Percentiles rank a stretch among this genome's conserved stretches.
These are phyloP conservation scores for Tolypocladium tropicale DNA, from an alignment of 2,329 filamentous ascomycete genomes.

Conservation along the genomic window DNA sequence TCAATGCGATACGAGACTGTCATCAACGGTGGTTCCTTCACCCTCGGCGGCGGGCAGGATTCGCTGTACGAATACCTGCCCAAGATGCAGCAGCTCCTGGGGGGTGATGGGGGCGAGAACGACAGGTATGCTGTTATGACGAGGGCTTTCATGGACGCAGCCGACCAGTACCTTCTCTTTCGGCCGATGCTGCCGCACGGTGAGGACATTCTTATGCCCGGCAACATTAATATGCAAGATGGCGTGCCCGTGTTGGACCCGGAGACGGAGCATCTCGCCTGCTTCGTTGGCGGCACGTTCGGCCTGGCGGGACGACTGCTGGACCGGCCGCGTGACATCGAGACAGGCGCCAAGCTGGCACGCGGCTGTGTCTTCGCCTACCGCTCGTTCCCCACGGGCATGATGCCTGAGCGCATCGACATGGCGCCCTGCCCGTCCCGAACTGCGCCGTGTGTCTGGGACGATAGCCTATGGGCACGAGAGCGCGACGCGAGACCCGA, in stretches of 20 bases:
- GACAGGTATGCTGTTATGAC: constrained; percentile 55
- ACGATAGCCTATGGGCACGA: constrained; percentile 19
- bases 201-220: constrained; percentile 54
- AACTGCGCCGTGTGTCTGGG: constrained; percentile 24
- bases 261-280: constrained; percentile 44
- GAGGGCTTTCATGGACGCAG: constrained; percentile 45
- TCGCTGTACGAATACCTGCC: constrained; percentile 51
- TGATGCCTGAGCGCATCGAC: constrained; percentile 44
- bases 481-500: constrained; percentile 16
- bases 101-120: constrained; percentile 42
- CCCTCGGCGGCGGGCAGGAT: constrained; percentile 41
- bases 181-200: constrained; percentile 54
- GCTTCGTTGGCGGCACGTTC: constrained; percentile 57
- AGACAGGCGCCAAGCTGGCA: constrained; percentile 35
- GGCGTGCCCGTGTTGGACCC: constrained; percentile 32
- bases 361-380: constrained; percentile 49
- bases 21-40: constrained; percentile 27
- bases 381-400: constrained; percentile 35
- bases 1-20: constrained; percentile 44
- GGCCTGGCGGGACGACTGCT: constrained; percentile 52
- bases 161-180: constrained; percentile 55
- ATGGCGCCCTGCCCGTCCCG: constrained; percentile 27
- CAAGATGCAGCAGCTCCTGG: constrained; percentile 55
- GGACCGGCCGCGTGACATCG: constrained; percentile 30
- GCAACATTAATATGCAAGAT: constrained; percentile 21